Evolutionary conservation across 768 basidiomycete genomes (phyloP).

Genomic region (Leccinum subtestaceum): DNA sequence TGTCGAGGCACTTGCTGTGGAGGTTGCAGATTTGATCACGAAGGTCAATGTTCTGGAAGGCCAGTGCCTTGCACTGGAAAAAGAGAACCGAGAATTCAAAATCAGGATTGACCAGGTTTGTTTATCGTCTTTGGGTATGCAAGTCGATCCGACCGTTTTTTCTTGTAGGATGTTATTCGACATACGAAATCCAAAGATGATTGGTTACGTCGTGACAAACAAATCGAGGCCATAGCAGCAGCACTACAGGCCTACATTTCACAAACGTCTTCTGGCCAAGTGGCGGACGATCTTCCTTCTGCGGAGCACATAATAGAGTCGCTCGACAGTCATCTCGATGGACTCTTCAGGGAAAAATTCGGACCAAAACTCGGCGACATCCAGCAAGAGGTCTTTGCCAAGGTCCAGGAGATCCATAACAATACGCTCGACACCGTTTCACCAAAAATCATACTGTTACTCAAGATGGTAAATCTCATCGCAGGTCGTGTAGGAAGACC

Average conservation of each 20-base stretch:
- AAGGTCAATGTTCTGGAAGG: constrained; percentile 27
- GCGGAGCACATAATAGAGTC: constrained; percentile 31
- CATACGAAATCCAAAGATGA: constrained; percentile 14
- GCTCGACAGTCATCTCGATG: constrained; percentile 23
- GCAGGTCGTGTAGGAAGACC: constrained; percentile 24
- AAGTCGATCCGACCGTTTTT: not conserved
- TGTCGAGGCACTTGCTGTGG: constrained; percentile 30
- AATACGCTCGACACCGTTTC: constrained; percentile 25
- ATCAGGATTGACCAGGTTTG: constrained; percentile 27
- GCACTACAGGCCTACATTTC: constrained; percentile 33
- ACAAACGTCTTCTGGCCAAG: constrained; percentile 19
- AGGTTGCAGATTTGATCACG: constrained; percentile 31
- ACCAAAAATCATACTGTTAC: constrained; percentile 25
- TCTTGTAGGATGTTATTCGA: constrained; percentile 14
- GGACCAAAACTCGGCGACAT: constrained; percentile 14
- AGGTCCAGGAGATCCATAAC: constrained; percentile 19
- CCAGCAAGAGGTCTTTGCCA: constrained; percentile 26
- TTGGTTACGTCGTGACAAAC: constrained; percentile 21
- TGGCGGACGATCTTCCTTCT: constrained; percentile 21
- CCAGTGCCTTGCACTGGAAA: constrained; percentile 21
- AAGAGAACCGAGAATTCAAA: constrained; percentile 29
- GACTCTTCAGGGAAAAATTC: constrained; percentile 27
- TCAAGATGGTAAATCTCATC: constrained; percentile 33
- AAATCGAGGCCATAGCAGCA: constrained; percentile 30
- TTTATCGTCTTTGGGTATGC: not conserved